Evolutionary conservation across 23 red algal genomes (phyloP), one percentile per base, ranked within the genome.

Genomic region (Gracilariopsis chorda): DNA sequence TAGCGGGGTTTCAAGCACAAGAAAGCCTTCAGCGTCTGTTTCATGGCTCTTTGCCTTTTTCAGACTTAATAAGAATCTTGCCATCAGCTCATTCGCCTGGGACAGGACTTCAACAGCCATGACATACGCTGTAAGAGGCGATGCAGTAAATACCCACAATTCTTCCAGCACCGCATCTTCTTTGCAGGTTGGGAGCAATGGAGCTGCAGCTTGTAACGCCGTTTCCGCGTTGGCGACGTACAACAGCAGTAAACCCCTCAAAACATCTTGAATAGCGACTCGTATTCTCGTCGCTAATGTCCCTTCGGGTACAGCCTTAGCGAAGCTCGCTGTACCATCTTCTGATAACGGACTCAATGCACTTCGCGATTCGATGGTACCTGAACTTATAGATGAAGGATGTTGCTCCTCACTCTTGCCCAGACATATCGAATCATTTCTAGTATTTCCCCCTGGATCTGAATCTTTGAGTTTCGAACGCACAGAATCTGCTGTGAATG

Each of bases 141-240:
- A 89, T 0, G 70, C 67, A 24, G 41, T 69, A 41, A n/a, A 14
- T 16, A 42, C 39, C 85, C 85, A 89, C 14, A 89, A 36, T 32
- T 89, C 45, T 42, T 44, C 51, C 10, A 30, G 58, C 12, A 73
- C 19, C 23, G 85, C 69, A 61, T 89, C 85, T 63, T 65, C 85
- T 52, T 89, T 69, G 58, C 59, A 78, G 27, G 51, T 45, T 17
- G 85, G 85, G 33, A 89, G 85, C 23, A 89, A 51, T 29, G 65
- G 85, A 77, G 85, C 49, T 23, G 85, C 85, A 57, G 85, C 85
- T 76, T 89, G 85, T 36, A 89, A 51, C 3, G 78, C 53, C 29
- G 85, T 89, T 51, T 89, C 85, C 33, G 72, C 69, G 39, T 89
- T 89, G 2, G 85, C 85, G 2, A 89, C 32, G 37, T 89, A 89